Evolutionary conservation across 23 red algal genomes (phyloP), one percentile per base, ranked within the genome.

Genomic region (Rhodosorus marinus): DNA sequence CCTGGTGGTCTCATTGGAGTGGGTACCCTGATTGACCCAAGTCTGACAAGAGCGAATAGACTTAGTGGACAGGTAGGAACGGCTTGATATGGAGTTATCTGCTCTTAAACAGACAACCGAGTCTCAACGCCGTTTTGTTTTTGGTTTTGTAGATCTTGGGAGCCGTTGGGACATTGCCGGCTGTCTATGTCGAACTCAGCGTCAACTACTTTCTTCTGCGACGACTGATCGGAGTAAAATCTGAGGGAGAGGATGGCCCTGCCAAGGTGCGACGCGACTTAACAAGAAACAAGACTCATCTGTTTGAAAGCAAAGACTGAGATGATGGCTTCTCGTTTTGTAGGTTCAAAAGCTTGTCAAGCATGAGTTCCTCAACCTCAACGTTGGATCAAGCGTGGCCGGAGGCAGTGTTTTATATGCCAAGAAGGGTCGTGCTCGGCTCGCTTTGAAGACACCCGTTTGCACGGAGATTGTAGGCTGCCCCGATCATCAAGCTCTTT

Each of bases 1-100:
- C 90, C 90, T 7, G 90, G 90, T 60, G 90, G 90, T 2, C 69
- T 98, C 9, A 98, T 98, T 42, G 90, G 90, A 29, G 90, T 98
- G 11, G 90, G 90, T 3, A 84, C 78, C n/a, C 85, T 81, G 47
- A 85, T 98, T 60, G 90, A 98, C 55, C 90, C 90, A 6, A 98
- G 79, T 25, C 52, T 98, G 40, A 98, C 90, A 28, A 54, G 90
- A 24, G 90, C 77, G 8, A 80, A 98, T 54, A 72, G 90, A 9
- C 90, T 98, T n/a, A 80, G 85, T 26, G 90, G 90, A 20, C 78
- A 83, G 47, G 70, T n/a, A n/a, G n/a, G n/a, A n/a, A n/a, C n/a
- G n/a, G n/a, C n/a, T n/a, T n/a, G n/a, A n/a, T 54, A 54, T 15
- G 51, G 1, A 8, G 35, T 17, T 2, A 1, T 5, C 1, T 2